Evolutionary conservation across 257 asterid species (phyloP), one percentile per base, ranked within the genome.

Genomic region (Ophiorrhiza pumila): DNA sequence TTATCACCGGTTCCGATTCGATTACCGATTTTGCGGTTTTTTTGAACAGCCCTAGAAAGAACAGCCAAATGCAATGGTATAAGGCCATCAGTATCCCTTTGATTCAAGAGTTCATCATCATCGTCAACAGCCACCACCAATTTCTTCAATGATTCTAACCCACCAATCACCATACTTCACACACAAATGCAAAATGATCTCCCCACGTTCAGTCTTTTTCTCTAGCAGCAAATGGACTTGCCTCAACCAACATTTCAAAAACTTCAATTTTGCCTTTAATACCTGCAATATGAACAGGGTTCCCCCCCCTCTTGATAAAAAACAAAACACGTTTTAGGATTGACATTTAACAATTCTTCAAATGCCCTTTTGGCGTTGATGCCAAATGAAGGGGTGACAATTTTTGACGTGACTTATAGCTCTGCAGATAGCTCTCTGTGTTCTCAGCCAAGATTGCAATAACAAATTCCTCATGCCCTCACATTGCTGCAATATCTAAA

Each of bases 41-140:
- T n/a, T n/a, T n/a, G n/a, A n/a, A n/a, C n/a, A n/a, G n/a, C n/a
- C n/a, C n/a, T n/a, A 55, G 74, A 73, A 7, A 55, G 64, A 23
- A 85, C 85, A 35, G 84, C 87, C 71, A 80, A 13, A 68, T 82
- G 89, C 64, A 85, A 34, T 27, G 71, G 13, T 9, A 68, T 77
- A 13, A 77, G 78, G 3, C 91, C 87, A 74, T 74, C 39, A 53
- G 5, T 31, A 18, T 86, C 87, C 42, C 32, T 82, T 0, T 65
- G n/a, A 55, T 86, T 84, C 9, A 82, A 27, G 45, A 84, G 25
- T 0, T 73, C 82, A 10, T 22, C 6, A 31, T 45, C 70, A 47
- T 56, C 31, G 22, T 60, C 1, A 7, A 8, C 50, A 1, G 1
- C 11, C 3, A 72, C 76, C 68, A 77, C 2, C 43, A 84, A 18